A percentile compares a stretch with the other conserved stretches of the same genome.
Evolutionary conservation across 2,329 filamentous ascomycete genomes (phyloP).

Genomic region (Xylariaceae sp.): DNA sequence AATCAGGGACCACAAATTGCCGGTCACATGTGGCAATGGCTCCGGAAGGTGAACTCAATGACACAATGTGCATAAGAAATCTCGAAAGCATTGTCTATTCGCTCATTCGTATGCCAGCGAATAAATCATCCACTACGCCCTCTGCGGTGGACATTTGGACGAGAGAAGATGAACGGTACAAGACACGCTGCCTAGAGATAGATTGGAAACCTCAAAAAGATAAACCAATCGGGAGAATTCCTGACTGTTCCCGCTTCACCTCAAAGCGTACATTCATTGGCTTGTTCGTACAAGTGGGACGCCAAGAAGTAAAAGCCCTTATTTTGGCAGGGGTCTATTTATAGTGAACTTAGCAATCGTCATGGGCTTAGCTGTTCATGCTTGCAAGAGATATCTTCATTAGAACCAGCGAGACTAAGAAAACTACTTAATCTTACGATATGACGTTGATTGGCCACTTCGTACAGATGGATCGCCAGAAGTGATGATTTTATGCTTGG

Average conservation of each 20-base stretch:
- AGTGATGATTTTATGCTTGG: too few relatives aligned
- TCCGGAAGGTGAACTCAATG: not conserved
- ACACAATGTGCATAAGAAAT: conserved; percentile 1
- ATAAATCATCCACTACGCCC: not conserved
- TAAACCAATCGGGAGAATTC: conserved; percentile 1
- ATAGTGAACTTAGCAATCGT: too few relatives aligned
- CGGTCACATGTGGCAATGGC: not conserved
- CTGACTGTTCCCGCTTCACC: not conserved
- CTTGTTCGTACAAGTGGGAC: conserved; percentile 23
- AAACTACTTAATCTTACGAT: too few relatives aligned
- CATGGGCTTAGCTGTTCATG: too few relatives aligned
- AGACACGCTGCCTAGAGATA: too few relatives aligned
- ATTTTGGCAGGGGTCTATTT: too few relatives aligned
- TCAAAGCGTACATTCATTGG: conserved; percentile 26
- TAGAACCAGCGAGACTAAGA: too few relatives aligned
- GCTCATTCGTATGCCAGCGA: conserved; percentile 1
- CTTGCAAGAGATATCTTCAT: too few relatives aligned
- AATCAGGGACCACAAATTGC: not conserved
- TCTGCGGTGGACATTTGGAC: not conserved
- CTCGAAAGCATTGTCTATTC: conserved; percentile 7
- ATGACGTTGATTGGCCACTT: too few relatives aligned
- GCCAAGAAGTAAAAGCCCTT: too few relatives aligned
- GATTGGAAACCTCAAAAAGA: not conserved
- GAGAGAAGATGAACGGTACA: not conserved
- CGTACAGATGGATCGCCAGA: too few relatives aligned